Evolutionary conservation across 192 early-diverging fungal species (phyloP).

Genomic region (Entophlyctis luteolus): DNA sequence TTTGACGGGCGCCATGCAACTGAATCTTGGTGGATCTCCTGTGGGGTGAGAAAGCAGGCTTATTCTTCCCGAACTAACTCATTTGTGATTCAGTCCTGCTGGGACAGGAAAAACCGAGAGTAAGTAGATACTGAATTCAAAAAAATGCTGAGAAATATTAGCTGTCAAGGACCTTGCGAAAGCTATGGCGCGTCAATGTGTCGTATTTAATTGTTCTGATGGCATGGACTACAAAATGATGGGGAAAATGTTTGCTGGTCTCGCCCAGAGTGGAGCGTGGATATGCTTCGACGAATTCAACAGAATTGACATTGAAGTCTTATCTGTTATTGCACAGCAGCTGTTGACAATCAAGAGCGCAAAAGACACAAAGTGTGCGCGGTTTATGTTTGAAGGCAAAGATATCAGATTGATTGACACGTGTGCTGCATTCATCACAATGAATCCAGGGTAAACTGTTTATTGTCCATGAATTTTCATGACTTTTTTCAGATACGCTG

Average conservation of each 20-base stretch:
- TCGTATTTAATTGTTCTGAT: slow-evolving; percentile 64
- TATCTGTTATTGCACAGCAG: slow-evolving; percentile 63
- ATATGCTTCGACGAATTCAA: slow-evolving; percentile 66
- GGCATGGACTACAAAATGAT: slow-evolving; percentile 67
- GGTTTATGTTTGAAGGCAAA: slow-evolving; percentile 57
- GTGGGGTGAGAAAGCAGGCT: slow-evolving; percentile 43
- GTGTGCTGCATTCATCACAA: slow-evolving; percentile 58
- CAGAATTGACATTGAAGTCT: slow-evolving; percentile 60
- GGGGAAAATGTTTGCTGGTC: slow-evolving; percentile 66
- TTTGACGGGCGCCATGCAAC: slow-evolving; percentile 56
- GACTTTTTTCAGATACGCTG: slow-evolving; percentile 42
- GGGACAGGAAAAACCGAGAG: slow-evolving; percentile 59
- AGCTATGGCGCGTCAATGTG: slow-evolving; percentile 58
- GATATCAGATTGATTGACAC: slow-evolving; percentile 60
- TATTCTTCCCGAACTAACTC: background rate
- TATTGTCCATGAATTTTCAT: background rate
- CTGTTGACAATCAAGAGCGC: slow-evolving; percentile 59
- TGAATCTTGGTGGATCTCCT: slow-evolving; percentile 58
- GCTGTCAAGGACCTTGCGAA: slow-evolving; percentile 62
- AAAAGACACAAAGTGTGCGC: slow-evolving; percentile 52
- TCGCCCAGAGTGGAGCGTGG: slow-evolving; percentile 61
- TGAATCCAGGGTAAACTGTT: slow-evolving; percentile 46
- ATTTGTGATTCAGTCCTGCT: slow-evolving; percentile 1
- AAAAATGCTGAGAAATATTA: no score
- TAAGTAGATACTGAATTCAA: no score